Conservation (phyloP, 2,329 filamentous ascomycete genomes). For the Fusarium sp. region DNA sequence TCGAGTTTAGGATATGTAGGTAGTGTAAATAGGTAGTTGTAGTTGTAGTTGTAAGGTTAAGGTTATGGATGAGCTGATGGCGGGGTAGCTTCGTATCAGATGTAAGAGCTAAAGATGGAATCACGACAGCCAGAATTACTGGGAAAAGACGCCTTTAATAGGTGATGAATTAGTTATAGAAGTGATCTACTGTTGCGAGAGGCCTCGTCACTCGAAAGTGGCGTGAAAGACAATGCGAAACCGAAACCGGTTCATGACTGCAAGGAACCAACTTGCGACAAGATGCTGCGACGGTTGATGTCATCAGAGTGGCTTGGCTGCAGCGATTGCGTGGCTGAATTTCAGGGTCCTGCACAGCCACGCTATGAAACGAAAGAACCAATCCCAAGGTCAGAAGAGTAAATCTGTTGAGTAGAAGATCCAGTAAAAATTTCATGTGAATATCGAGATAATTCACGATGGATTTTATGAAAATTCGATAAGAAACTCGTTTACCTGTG, state of each 20-base stretch:
- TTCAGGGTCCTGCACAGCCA: slow-evolving; percentile 43
- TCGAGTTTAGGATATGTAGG: slow-evolving; percentile 12
- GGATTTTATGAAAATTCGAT: background rate
- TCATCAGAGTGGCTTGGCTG: slow-evolving; percentile 46
- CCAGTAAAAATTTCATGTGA: slow-evolving; percentile 13
- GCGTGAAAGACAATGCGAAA: slow-evolving; percentile 36
- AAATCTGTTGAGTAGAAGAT: slow-evolving; percentile 11
- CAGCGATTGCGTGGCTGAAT: slow-evolving; percentile 39
- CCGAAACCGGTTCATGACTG: slow-evolving; percentile 42
- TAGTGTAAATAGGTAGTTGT: background rate
- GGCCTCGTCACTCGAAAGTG: slow-evolving; percentile 44
- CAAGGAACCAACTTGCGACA: slow-evolving; percentile 29
- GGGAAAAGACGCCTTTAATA: slow-evolving; percentile 34
- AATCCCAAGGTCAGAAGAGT: background rate
- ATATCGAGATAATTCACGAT: background rate
- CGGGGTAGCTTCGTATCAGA: slow-evolving; percentile 37
- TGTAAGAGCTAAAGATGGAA: slow-evolving; percentile 15
- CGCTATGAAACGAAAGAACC: slow-evolving; percentile 18
- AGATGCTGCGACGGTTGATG: slow-evolving; percentile 38
- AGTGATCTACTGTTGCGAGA: slow-evolving; percentile 21
- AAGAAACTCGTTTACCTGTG: background rate
- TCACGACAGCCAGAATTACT: background rate
- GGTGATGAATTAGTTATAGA: background rate
- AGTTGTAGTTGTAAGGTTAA: slow-evolving; percentile 23
- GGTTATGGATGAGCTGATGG: slow-evolving; percentile 26